Evolutionary conservation across 805 yeast genomes (phyloP).

Genomic region (Allodekkera sacchari): DNA sequence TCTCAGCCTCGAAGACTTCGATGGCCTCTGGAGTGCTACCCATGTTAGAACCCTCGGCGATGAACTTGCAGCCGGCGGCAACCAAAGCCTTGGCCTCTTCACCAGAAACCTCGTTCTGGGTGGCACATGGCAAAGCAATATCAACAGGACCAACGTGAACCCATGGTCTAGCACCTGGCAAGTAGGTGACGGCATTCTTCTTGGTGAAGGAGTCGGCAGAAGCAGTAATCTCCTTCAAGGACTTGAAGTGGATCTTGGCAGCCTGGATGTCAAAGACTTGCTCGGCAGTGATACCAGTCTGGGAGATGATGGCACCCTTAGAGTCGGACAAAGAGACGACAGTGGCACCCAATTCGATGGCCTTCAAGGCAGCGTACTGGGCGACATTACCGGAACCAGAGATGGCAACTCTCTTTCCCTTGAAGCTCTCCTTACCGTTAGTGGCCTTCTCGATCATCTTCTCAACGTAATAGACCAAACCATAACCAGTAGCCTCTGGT

Average conservation of each 20-base stretch:
- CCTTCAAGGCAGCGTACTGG: conserved; percentile 96
- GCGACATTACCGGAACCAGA: conserved; percentile 99
- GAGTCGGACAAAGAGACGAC: conserved; percentile 95
- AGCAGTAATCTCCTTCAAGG: conserved; percentile 59
- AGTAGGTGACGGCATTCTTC: conserved; percentile 58
- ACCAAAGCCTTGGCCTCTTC: conserved; percentile 94
- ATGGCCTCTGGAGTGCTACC: conserved; percentile 98
- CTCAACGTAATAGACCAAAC: conserved; percentile 92
- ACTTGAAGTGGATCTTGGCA: conserved; percentile 73
- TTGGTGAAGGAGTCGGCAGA: conserved; percentile 44
- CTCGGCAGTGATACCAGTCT: conserved; percentile 74
- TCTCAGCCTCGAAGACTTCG: conserved; percentile 82
- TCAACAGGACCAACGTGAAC: conserved; percentile 82
- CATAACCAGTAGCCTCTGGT: conserved; percentile 99
- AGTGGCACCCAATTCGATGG: conserved; percentile 91
- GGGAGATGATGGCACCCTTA: conserved; percentile 76
- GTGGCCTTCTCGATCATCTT: conserved; percentile 95
- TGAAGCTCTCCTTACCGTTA: conserved; percentile 79
- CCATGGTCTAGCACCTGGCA: conserved; percentile 97
- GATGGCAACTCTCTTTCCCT: conserved; percentile 91
- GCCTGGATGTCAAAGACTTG: conserved; percentile 68
- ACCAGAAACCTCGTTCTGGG: conserved; percentile 96
- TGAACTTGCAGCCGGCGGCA: conserved; percentile 83
- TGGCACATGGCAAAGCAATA: conserved; percentile 95
- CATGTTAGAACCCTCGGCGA: conserved; percentile 99